Evolutionary conservation across 768 basidiomycete species (phyloP).

Genomic region (Kwoniella shandongensis): DNA sequence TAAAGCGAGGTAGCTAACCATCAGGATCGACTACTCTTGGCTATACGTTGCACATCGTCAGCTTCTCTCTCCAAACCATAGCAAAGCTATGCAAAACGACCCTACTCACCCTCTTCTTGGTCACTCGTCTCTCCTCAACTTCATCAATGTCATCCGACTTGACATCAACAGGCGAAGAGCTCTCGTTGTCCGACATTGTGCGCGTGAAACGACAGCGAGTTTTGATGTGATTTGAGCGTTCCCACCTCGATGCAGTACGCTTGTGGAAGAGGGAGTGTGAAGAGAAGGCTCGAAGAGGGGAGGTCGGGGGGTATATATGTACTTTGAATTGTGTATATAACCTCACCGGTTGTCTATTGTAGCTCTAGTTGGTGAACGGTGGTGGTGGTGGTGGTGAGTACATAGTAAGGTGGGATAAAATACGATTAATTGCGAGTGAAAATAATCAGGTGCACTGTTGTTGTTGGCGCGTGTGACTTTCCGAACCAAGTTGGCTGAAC

Average conservation of each 20-base stretch:
- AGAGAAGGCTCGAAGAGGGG: too few species aligned
- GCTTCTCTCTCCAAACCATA: constrained; percentile 10
- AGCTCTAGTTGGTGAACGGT: neutral
- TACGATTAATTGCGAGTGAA: constrained; percentile 4
- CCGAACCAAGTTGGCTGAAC: neutral
- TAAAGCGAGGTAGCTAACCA: constrained; percentile 19
- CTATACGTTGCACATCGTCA: constrained; percentile 5
- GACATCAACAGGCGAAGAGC: constrained; percentile 24
- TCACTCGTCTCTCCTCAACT: constrained; percentile 15
- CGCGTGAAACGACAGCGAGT: too few species aligned
- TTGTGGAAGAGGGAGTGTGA: neutral
- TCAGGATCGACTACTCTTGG: constrained; percentile 37
- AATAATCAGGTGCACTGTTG: neutral
- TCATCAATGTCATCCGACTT: constrained; percentile 19
- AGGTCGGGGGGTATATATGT: neutral
- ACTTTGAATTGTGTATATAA: neutral
- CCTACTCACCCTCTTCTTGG: constrained; percentile 36
- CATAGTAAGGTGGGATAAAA: constrained; percentile 11
- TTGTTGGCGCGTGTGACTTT: constrained; percentile 16
- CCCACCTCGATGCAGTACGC: too few species aligned
- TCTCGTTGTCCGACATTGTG: constrained; percentile 34
- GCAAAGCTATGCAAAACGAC: neutral
- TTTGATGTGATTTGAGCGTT: too few species aligned
- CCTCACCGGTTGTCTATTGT: neutral
- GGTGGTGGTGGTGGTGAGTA: constrained; percentile 3